Base-by-base conservation (phyloP, 345 rosid genomes). In the Citropsis articulata region DNA sequence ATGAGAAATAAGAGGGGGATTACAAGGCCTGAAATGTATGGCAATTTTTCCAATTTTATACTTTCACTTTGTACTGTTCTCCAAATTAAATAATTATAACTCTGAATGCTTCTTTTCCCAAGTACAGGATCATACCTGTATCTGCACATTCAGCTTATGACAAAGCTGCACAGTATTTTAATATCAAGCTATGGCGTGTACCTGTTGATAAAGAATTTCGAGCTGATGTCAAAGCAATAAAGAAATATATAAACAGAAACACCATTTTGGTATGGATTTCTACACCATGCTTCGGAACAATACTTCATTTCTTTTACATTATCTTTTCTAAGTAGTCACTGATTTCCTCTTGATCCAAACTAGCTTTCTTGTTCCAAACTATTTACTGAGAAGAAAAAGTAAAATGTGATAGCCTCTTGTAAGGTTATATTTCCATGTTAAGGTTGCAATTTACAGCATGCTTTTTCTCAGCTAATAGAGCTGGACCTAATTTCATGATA, bases 71-170 rank as follows among this genome's bases (percentile, higher is more conserved):
- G 45, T 70, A 35, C 18, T 84, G 61, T 76, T 33, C 57, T 79
- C 16, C n/a, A 60, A 35, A 53, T 61, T 33, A 66, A 14, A 67
- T 10, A 68, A 63, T 61, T 72, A 31, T 69, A 62, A 27, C 57
- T 69, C 78, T 68, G 76, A 77, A 60, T 70, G 71, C 66, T 77
- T 72, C 73, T 72, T 36, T 71, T 68, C 69, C 63, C 53, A 76
- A 83, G 64, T 64, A 64, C 83, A 96, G 99, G 98, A 91, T 96
- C 77, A 94, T 96, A 87, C 91, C 98, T 78, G 97, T 85, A 78
- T 94, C 99, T 57, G 98, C 92, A 55, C 99, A 96, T 77, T 96
- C 99, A 42, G 99, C 98, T 48, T 94, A 94, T 86, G 98, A 96
- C 84, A 96, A 96, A 83, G 97, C 99, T 61, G 97, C 97, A 1